Evolutionary conservation across 2,329 filamentous ascomycete species (phyloP).

Genomic region (Bimuria novae-zelandiae): DNA sequence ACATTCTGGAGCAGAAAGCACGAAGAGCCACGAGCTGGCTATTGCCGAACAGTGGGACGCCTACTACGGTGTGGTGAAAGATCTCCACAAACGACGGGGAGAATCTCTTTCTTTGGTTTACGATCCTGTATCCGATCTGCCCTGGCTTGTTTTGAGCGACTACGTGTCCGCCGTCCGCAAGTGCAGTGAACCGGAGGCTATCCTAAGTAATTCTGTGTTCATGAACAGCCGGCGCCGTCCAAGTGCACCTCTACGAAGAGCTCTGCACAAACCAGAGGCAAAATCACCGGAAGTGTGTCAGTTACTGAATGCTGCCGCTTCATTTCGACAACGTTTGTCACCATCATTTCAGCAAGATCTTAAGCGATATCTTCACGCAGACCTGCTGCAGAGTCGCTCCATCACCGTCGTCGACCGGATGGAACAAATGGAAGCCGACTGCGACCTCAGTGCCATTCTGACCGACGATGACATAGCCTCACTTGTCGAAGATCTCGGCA

Average conservation of each 20-base stretch:
- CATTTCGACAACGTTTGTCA: constrained; percentile 72
- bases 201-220: constrained; percentile 68
- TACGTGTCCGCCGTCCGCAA: constrained; percentile 77
- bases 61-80: constrained; percentile 83
- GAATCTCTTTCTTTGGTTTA: constrained; percentile 80
- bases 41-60: constrained; percentile 85
- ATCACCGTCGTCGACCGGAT: constrained; percentile 67
- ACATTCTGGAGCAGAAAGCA: constrained; percentile 70
- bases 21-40: constrained; percentile 72
- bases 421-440: constrained; percentile 76
- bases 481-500: constrained; percentile 66
- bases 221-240: constrained; percentile 36
- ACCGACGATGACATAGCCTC: constrained; percentile 70
- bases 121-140: constrained; percentile 71
- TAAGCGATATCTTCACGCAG: constrained; percentile 68
- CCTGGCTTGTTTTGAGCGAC: constrained; percentile 86
- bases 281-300: constrained; percentile 59
- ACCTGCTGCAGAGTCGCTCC: constrained; percentile 75
- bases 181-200: constrained; percentile 76
- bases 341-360: constrained; percentile 71
- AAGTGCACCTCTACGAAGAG: constrained; percentile 28
- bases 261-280: constrained; percentile 33
- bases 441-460: constrained; percentile 77
- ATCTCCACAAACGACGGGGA: constrained; percentile 82
- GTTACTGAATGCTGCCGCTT: constrained; percentile 70